Evolutionary conservation across 495 filamentous ascomycete genomes (phyloP).

Genomic region (Penicillium egyptiacum): DNA sequence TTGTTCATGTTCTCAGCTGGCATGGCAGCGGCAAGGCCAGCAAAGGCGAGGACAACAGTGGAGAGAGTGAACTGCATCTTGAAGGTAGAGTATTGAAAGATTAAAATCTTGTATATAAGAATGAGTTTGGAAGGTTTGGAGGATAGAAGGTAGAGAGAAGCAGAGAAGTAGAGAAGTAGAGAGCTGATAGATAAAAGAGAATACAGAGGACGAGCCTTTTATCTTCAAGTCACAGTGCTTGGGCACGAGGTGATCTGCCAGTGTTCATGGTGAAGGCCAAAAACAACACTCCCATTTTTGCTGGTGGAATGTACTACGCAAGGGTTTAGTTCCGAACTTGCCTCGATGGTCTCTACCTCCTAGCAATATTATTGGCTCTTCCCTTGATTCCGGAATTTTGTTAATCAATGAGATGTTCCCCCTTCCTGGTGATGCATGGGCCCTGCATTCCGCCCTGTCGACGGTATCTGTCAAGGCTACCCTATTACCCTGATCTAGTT

Average conservation of each 20-base stretch:
- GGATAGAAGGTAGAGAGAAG: slow-evolving; percentile 15
- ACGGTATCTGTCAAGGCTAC: slow-evolving; percentile 23
- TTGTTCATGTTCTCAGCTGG: slow-evolving; percentile 19
- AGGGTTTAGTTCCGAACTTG: slow-evolving; percentile 15
- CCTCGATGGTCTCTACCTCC: slow-evolving; percentile 4
- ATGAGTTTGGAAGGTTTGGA: slow-evolving; percentile 10
- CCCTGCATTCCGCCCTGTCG: slow-evolving; percentile 25
- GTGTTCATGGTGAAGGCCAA: slow-evolving; percentile 9
- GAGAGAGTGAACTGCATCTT: slow-evolving; percentile 33
- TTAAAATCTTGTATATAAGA: slow-evolving; percentile 23
- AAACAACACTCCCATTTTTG: slow-evolving; percentile 23
- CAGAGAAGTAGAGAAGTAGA: slow-evolving; percentile 17
- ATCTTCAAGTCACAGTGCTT: slow-evolving; percentile 20
- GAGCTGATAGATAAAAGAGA: slow-evolving; percentile 17
- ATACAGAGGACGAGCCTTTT: slow-evolving; percentile 20
- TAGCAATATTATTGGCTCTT: slow-evolving; percentile 16
- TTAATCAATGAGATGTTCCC: slow-evolving; percentile 18
- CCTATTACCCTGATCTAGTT: slow-evolving; percentile 2
- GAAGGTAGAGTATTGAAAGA: slow-evolving; percentile 25
- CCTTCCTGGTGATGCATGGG: slow-evolving; percentile 10
- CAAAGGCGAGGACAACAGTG: slow-evolving; percentile 26
- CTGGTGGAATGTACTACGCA: slow-evolving; percentile 23
- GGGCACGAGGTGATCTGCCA: slow-evolving; percentile 6
- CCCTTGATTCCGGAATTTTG: slow-evolving; percentile 13
- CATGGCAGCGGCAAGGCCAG: slow-evolving; percentile 23